Evolutionary conservation across 164 flowering plant species (phyloP).

Genomic region (Dillenia suffruticosa): DNA sequence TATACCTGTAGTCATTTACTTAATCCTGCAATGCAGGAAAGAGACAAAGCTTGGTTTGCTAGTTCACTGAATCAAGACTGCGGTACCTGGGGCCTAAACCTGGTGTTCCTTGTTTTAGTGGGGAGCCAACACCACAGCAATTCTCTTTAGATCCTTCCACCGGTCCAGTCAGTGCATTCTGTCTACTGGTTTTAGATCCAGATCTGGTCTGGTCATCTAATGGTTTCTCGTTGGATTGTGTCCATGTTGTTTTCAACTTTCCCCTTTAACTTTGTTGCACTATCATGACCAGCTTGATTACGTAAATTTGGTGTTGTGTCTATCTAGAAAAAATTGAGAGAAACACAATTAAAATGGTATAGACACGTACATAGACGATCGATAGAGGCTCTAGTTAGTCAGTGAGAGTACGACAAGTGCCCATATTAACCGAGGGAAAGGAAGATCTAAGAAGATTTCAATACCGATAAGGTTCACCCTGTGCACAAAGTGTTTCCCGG

Average conservation of each 20-base stretch:
- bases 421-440: no score
- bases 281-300: constrained; percentile 67
- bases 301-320: constrained; percentile 38
- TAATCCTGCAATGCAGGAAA: constrained; percentile 43
- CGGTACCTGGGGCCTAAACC: constrained; percentile 74
- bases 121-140: constrained; percentile 31
- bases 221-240: neutral
- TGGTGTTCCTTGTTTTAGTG: constrained; percentile 57
- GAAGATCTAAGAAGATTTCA: no score
- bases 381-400: no score
- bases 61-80: constrained; percentile 60
- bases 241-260: neutral
- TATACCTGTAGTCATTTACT: neutral
- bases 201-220: constrained; percentile 35
- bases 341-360: no score
- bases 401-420: no score
- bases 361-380: no score
- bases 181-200: constrained; percentile 48
- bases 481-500: no score
- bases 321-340: no score
- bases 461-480: no score
- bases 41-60: constrained; percentile 82
- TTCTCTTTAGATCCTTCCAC: constrained; percentile 42
- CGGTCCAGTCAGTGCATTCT: constrained; percentile 63
- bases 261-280: neutral